Evolutionary conservation across 2,329 filamentous ascomycete genomes (phyloP).

Genomic region (Capronia coronata): DNA sequence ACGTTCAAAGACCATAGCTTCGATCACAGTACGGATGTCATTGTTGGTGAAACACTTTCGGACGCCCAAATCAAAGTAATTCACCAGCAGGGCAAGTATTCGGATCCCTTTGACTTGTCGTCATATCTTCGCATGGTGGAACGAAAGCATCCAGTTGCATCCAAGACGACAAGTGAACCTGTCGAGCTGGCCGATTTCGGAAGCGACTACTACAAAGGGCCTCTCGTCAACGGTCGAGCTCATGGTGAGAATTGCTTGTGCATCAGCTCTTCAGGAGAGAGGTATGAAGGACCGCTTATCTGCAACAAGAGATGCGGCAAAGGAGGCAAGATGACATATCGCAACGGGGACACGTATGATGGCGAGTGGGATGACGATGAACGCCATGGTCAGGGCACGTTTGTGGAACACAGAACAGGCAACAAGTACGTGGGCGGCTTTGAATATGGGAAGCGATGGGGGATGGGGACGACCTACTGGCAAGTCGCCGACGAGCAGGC

Average conservation of each 20-base stretch:
- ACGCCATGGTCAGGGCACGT: constrained; percentile 52
- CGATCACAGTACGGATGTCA: constrained; percentile 37
- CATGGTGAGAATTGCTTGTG: constrained; percentile 50
- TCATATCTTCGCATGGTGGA: constrained; percentile 22
- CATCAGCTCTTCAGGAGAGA: constrained; percentile 49
- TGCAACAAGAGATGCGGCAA: constrained; percentile 49
- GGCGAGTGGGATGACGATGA: constrained; percentile 43
- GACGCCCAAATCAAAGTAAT: constrained; percentile 30
- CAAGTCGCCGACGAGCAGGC: constrained; percentile 57
- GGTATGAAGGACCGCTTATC: constrained; percentile 51
- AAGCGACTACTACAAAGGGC: constrained; percentile 50
- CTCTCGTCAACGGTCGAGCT: constrained; percentile 44
- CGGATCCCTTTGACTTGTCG: constrained; percentile 17
- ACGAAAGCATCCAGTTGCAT: constrained; percentile 22
- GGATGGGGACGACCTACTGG: constrained; percentile 57
- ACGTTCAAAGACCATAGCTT: constrained; percentile 26
- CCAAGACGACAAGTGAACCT: constrained; percentile 19
- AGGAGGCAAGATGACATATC: constrained; percentile 51
- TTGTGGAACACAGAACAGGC: constrained; percentile 50
- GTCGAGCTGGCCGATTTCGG: constrained; percentile 49
- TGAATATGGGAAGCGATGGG: constrained; percentile 54
- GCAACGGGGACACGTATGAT: constrained; percentile 46
- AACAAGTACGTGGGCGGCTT: constrained; percentile 58
- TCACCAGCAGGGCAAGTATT: constrained; percentile 31
- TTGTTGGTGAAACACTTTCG: constrained; percentile 38